Conservation (phyloP, 257 asterid species). For the Nicotiana tomentosiformis region DNA sequence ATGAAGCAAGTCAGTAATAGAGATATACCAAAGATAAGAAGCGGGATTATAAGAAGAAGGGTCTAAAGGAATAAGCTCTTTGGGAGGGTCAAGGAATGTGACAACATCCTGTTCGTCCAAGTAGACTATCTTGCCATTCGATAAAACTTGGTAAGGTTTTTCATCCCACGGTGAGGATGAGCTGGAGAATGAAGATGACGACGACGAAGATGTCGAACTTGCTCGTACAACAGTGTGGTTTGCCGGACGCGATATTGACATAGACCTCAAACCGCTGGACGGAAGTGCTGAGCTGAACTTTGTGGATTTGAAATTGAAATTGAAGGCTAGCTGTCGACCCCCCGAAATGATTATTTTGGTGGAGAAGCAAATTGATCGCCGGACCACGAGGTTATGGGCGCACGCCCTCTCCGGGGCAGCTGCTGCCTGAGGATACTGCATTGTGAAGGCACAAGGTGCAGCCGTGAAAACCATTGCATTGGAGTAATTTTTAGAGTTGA, state of each 20-base stretch:
- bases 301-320: not conserved
- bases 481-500: no score
- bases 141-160: slow-evolving; percentile 32
- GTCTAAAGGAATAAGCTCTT: slow-evolving; percentile 68
- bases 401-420: slow-evolving; percentile 48
- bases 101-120: slow-evolving; percentile 67
- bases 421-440: not conserved
- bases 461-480: not conserved
- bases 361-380: not conserved
- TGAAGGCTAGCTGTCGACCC: not conserved
- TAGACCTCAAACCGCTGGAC: not conserved
- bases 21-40: slow-evolving; percentile 62
- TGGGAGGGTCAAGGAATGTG: slow-evolving; percentile 75
- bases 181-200: not conserved
- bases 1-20: not conserved
- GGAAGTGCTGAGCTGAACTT: not conserved
- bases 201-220: not conserved
- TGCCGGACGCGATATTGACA: not conserved
- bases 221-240: not conserved
- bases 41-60: slow-evolving; percentile 80
- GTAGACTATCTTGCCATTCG: slow-evolving; percentile 28
- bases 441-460: not conserved
- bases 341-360: slow-evolving; percentile 7
- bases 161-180: slow-evolving; percentile 36
- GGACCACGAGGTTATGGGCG: slow-evolving; percentile 38